Evolutionary conservation across 208 protist species (phyloP).

Genomic region (Acanthamoeba healyi): DNA sequence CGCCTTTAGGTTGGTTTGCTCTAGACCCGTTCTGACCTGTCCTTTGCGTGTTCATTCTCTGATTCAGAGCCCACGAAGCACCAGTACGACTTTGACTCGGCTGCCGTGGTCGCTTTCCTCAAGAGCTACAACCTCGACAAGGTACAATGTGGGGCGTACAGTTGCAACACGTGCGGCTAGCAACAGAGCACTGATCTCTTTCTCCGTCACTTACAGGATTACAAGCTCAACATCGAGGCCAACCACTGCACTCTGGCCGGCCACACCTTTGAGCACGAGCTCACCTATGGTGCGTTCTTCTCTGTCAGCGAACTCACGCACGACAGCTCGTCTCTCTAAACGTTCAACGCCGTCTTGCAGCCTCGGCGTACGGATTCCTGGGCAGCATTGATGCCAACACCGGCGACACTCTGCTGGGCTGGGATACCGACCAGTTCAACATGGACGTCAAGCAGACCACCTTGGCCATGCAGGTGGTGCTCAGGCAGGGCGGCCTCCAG

Average conservation of each 20-base stretch:
- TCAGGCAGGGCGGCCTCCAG: conserved; percentile 69
- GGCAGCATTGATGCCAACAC: conserved; percentile 77
- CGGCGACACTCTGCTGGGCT: conserved; percentile 68
- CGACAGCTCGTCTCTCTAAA: too few species aligned
- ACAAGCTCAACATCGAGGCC: conserved; percentile 78
- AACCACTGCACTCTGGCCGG: conserved; percentile 79
- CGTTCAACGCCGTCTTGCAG: neutral
- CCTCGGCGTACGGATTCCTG: conserved; percentile 66
- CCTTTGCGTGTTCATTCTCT: neutral
- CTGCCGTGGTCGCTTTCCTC: conserved; percentile 65
- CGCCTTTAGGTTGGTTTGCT: neutral
- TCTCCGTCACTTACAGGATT: neutral
- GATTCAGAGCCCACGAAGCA: conserved; percentile 80
- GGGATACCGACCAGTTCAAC: conserved; percentile 71
- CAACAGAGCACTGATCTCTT: neutral
- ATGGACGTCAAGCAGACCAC: conserved; percentile 75
- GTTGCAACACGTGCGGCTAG: neutral
- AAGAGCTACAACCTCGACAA: conserved; percentile 60
- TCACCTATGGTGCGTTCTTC: conserved; percentile 10
- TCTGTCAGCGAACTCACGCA: neutral
- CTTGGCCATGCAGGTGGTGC: conserved; percentile 73
- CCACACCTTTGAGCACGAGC: conserved; percentile 78
- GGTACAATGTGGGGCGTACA: neutral
- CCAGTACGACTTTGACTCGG: conserved; percentile 79
- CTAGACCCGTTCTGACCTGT: neutral